A percentile compares a stretch with the other conserved stretches of the same genome.
phyloP scores from a whole-genome alignment of 495 filamentous ascomycete genomes.

The Talaromyces wortmannii region DNA sequence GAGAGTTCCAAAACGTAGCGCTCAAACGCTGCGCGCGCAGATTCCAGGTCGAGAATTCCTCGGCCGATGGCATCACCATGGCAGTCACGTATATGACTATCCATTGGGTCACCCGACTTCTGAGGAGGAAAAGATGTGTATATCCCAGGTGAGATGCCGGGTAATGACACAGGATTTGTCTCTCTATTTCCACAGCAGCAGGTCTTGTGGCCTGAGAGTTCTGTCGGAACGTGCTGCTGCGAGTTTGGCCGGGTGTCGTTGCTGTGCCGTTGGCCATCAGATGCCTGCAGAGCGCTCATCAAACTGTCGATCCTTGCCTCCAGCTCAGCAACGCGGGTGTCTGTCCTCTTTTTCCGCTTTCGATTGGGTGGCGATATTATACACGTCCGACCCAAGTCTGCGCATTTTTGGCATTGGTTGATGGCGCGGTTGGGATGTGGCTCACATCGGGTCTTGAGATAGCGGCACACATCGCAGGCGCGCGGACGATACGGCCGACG shows the following conservation, averaged over 20 bases:
- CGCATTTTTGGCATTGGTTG: constrained; percentile 73
- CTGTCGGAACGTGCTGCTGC: no score
- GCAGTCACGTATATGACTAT: constrained; percentile 10
- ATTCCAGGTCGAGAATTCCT: constrained; percentile 53
- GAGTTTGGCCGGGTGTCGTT: not conserved
- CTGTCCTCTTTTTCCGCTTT: constrained; percentile 89
- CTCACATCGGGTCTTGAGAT: constrained; percentile 85
- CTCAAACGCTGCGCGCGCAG: constrained; percentile 59
- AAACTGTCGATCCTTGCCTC: constrained; percentile 89
- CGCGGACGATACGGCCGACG: constrained; percentile 44
- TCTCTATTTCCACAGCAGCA: no score
- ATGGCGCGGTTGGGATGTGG: constrained; percentile 51
- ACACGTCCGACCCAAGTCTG: constrained; percentile 74
- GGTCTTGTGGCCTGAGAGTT: no score
- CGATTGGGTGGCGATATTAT: constrained; percentile 74
- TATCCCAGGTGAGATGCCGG: no score
- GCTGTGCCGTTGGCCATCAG: constrained; percentile 11
- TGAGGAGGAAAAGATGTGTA: no score
- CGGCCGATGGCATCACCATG: constrained; percentile 64
- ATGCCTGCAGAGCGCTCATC: constrained; percentile 64
- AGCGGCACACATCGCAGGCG: constrained; percentile 89
- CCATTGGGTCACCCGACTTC: no score
- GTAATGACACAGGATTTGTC: no score
- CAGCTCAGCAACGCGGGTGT: constrained; percentile 83
- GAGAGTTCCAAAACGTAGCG: constrained; percentile 65